Evolutionary conservation across 2,329 filamentous ascomycete species (phyloP), one percentile per base, ranked within the genome.

Genomic region (Cladophialophora carrionii): DNA sequence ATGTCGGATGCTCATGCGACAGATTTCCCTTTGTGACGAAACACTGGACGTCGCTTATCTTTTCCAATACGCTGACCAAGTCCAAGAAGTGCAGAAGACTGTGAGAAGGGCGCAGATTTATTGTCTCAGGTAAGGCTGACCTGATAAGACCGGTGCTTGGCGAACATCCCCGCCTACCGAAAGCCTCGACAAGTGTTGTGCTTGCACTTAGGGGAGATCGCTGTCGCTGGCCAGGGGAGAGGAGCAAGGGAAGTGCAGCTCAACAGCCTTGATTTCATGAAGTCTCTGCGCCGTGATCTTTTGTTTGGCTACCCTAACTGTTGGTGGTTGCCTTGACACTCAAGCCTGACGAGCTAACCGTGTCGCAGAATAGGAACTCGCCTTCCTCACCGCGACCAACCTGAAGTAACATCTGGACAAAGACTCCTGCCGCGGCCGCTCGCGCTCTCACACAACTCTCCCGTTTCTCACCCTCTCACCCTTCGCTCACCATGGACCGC

Each of bases 401-500:
- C 46, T 49, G 46, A 49, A 24, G 26, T 55, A 26, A 22, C 22
- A 29, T 12, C 52, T 29, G 14, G 22, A 24, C 46, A 51, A 53
- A 20, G 17, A 10, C 1, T 37, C 20, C 14, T 24, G 46, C 32
- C 10, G 34, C 46, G 26, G 22, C 63, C 46, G 1, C 53, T 57
- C 51, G 20, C 53, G 56, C 46, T 48, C 26, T 14, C 49, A 34
- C 32, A 17, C n/a, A 10, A 34, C 29, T 29, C 54, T 34, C 51
- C 49, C 41, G 17, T 22, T 17, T 9, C 7, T 17, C 26, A 48
- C 6, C 46, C 22, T n/a, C 32, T 46, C 32, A 22, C 41, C 71
- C 31, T n/a, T n/a, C 61, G 34, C n/a, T 22, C 65, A 77, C 72
- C 62, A 92, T 96, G 89, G 90, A 96, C 73, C 85, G 88, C 74